A percentile compares a stretch with the other conserved stretches of the same genome.
Conservation (phyloP, 2,329 filamentous ascomycete genomes). For the Dactylellina haptotyla region DNA sequence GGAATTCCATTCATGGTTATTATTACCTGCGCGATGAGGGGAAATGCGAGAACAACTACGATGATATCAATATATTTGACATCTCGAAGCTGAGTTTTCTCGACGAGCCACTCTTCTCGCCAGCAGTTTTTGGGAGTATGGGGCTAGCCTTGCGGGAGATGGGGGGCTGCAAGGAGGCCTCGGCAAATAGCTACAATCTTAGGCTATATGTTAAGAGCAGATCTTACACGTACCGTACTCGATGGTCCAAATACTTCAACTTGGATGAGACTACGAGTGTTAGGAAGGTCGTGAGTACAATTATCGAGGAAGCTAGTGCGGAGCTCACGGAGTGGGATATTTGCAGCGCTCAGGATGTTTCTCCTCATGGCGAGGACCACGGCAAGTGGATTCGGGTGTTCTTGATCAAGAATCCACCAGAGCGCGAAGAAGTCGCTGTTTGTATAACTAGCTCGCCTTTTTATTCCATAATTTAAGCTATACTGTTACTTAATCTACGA, state of each 20-base stretch:
- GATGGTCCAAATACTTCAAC: slow-evolving; percentile 3
- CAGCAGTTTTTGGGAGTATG: neutral
- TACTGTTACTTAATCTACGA: too few species aligned
- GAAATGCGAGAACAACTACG: neutral
- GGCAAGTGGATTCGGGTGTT: slow-evolving; percentile 17
- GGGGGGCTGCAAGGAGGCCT: neutral
- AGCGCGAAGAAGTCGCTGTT: slow-evolving; percentile 4
- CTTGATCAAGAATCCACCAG: slow-evolving; percentile 3
- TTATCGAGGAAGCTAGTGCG: slow-evolving; percentile 1
- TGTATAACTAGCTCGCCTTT: slow-evolving; percentile 1
- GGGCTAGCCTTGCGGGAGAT: neutral
- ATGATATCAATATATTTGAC: neutral
- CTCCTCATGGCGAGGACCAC: neutral
- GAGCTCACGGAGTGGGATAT: slow-evolving; percentile 8
- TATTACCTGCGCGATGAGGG: neutral
- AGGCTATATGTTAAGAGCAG: slow-evolving; percentile 12
- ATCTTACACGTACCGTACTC: slow-evolving; percentile 11
- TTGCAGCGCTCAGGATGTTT: neutral
- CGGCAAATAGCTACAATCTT: neutral
- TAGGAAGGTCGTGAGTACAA: slow-evolving; percentile 1
- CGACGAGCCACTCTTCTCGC: slow-evolving; percentile 16
- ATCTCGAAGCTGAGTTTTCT: slow-evolving; percentile 17
- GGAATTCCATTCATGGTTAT: neutral
- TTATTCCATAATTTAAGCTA: neutral
- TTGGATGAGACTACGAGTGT: neutral